Conservation (phyloP, 257 asterid genomes). For the Nemophila menziesii region DNA sequence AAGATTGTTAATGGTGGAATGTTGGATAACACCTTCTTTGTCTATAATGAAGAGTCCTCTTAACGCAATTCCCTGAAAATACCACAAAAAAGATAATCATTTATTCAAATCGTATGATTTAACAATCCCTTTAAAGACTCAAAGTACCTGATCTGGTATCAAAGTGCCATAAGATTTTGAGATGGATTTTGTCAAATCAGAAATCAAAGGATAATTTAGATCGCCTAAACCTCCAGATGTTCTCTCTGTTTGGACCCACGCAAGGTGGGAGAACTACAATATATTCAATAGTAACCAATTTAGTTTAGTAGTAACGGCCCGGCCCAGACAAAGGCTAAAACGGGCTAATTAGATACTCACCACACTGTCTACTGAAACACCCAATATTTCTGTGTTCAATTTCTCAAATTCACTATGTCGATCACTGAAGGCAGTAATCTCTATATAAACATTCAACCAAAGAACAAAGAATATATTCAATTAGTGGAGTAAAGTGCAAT, state of each 20-base stretch:
- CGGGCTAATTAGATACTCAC: constrained; percentile 12
- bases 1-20: constrained; percentile 90
- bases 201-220: constrained; percentile 68
- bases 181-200: constrained; percentile 78
- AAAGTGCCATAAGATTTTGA: constrained; percentile 53
- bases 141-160: constrained; percentile 62
- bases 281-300: constrained; percentile 21
- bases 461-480: background rate
- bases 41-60: constrained; percentile 94
- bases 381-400: constrained; percentile 35
- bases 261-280: constrained; percentile 55
- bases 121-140: too few relatives aligned
- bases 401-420: constrained; percentile 34
- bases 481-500: background rate
- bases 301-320: too few relatives aligned
- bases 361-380: constrained; percentile 45
- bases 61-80: constrained; percentile 67
- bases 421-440: constrained; percentile 73
- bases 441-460: constrained; percentile 23
- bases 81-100: too few relatives aligned
- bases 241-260: constrained; percentile 97
- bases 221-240: constrained; percentile 94
- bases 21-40: constrained; percentile 91
- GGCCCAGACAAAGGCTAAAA: too few relatives aligned
- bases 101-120: too few relatives aligned